Evolutionary conservation across 2,329 filamentous ascomycete genomes (phyloP).

Genomic region (Apiospora saccharicola): DNA sequence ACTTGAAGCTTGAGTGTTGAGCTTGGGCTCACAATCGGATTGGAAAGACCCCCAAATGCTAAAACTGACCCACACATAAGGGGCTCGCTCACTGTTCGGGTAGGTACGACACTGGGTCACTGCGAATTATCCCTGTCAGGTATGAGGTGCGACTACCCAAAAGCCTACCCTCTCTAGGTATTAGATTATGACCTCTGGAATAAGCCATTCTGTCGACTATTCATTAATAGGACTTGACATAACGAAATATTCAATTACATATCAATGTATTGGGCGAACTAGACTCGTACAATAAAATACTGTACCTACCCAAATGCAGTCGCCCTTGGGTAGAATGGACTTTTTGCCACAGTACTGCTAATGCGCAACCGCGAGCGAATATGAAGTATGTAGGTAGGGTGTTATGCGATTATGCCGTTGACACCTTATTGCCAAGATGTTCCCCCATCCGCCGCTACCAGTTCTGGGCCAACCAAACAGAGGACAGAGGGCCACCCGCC

Average conservation of each 20-base stretch:
- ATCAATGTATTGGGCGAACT: no score
- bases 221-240: neutral
- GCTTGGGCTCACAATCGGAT: neutral
- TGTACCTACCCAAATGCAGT: neutral
- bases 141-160: neutral
- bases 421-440: neutral
- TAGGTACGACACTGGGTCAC: conserved; percentile 4
- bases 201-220: neutral
- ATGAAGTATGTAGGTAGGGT: neutral
- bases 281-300: neutral
- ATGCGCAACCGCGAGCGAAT: no score
- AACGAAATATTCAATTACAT: neutral
- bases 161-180: neutral
- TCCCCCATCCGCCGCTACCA: neutral
- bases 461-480: neutral
- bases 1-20: neutral
- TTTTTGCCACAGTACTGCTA: neutral
- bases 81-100: conserved; percentile 13
- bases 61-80: conserved; percentile 6
- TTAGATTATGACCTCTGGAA: neutral
- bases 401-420: conserved; percentile 1
- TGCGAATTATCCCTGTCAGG: conserved; percentile 2
- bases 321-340: neutral
- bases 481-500: neutral
- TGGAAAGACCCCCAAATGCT: conserved; percentile 8